Conservation (phyloP, 108 stramenopile genomes). For the Nitzschia sp. region DNA sequence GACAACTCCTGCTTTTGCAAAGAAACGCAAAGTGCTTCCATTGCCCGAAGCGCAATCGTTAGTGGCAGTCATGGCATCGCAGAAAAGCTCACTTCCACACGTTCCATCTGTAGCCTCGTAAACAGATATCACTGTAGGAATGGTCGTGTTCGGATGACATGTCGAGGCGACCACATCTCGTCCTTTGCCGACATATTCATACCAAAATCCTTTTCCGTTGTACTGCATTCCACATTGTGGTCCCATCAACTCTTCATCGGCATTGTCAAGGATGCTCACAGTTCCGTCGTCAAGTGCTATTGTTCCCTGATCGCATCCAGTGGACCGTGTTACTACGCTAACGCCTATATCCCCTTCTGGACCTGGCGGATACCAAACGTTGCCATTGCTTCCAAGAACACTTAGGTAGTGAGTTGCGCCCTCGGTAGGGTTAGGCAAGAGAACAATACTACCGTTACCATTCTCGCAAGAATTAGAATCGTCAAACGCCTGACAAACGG, state of each 20-base stretch:
- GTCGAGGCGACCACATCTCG: not conserved
- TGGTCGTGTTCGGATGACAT: not conserved
- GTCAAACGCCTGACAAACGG: not conserved
- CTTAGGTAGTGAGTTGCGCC: not conserved
- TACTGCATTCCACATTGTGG: not conserved
- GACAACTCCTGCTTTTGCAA: not conserved
- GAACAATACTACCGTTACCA: not conserved
- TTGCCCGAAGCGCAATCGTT: not conserved
- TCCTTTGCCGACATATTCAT: not conserved
- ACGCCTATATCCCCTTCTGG: not conserved
- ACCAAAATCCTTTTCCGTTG: not conserved
- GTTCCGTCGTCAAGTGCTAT: not conserved
- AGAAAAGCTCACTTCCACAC: not conserved
- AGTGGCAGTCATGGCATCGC: not conserved
- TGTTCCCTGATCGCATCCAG: not conserved
- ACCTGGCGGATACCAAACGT: not conserved
- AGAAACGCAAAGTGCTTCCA: not conserved
- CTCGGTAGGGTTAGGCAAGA: not conserved
- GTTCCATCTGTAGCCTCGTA: not conserved
- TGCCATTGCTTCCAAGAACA: not conserved
- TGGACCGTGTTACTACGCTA: not conserved
- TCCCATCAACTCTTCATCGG: not conserved
- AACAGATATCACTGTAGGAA: not conserved
- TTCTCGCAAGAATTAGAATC: not conserved
- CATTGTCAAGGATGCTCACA: not conserved